Base-by-base conservation (phyloP, 768 basidiomycete genomes). In the Xerocomellus amylosporus region DNA sequence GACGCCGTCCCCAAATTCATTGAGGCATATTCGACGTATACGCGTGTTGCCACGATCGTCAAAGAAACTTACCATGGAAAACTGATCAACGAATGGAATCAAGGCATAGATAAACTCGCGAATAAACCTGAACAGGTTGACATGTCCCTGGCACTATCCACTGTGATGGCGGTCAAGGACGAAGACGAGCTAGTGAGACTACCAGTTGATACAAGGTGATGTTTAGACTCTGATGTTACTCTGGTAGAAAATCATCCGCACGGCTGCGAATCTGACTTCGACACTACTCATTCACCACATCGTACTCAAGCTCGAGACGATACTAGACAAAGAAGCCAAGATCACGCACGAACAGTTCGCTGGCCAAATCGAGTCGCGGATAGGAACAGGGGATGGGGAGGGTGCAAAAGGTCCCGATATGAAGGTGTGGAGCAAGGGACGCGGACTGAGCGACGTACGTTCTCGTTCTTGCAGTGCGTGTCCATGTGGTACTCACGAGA, bases 1-100 rank as follows among this genome's bases (percentile, higher is more conserved):
- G 87, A 93, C 65, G 83, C 90, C 5, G 68, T 95, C 7, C 78
- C 84, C 8, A 84, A 83, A 51, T 86, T 93, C 61, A 71, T 87
- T 2, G 75, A 80, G 46, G 74, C 75, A 8, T 90, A 87, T 65
- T 73, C 77, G n/a, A 78, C 79, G 6, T 74, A 81, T 59, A 77
- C 78, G 59, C 83, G 84, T 56, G 82, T 93, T 45, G 96, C 88
- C 33, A 79, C 81, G 2, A 78, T 98, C 38, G 69, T 79, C 20
- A 98, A 97, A 73, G 96, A 99, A 70, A 73, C 81, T 14, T 88
- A 88, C 62, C 75, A 82, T 0, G 97, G 97, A 55, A 97, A 96
- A 71, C 74, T 97, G 53, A 79, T 91, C 22, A 79, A 81, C 28
- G 95, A 97, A 58, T 98, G 94, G 94, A 85, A 85, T 55, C 80